A percentile compares a stretch with the other conserved stretches of the same genome.
These are phyloP conservation scores for Aureobasidium lini DNA, from an alignment of 2,329 filamentous ascomycete species.

Conservation along the genomic window DNA sequence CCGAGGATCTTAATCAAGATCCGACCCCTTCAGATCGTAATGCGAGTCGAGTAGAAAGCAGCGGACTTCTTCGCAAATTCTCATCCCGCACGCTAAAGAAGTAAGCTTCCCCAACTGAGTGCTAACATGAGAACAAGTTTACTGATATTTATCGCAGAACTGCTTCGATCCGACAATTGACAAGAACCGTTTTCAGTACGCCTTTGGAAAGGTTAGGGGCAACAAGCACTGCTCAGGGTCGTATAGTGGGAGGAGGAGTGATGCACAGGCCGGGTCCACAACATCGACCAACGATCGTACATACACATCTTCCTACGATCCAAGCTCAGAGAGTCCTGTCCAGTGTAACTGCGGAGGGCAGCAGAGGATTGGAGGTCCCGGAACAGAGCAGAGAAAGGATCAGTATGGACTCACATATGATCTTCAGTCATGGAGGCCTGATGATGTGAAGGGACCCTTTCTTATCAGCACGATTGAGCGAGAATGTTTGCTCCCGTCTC, in stretches of 20 bases:
- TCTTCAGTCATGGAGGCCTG: constrained; percentile 1
- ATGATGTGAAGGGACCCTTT: not conserved
- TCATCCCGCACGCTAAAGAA: not conserved
- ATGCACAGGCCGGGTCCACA: not conserved
- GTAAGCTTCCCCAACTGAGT: not conserved
- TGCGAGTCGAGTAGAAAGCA: not conserved
- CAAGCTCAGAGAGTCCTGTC: not conserved
- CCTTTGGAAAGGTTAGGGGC: not conserved
- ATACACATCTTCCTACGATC: not conserved
- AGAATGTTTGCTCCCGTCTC: no score
- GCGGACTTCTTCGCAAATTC: not conserved
- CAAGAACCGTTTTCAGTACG: not conserved
- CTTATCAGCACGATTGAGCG: no score
- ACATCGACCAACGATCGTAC: not conserved
- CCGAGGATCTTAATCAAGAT: not conserved
- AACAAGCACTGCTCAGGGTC: not conserved
- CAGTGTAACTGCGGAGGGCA: not conserved
- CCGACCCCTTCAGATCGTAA: no score
- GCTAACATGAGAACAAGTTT: not conserved
- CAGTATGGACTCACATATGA: constrained; percentile 3
- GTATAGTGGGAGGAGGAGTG: not conserved
- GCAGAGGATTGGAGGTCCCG: not conserved
- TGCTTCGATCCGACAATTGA: not conserved
- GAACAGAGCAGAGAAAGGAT: not conserved
- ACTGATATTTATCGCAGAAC: not conserved